Evolutionary conservation across 192 early-diverging fungal genomes (phyloP).

Genomic region (Jimgerdemannia flammicorona): DNA sequence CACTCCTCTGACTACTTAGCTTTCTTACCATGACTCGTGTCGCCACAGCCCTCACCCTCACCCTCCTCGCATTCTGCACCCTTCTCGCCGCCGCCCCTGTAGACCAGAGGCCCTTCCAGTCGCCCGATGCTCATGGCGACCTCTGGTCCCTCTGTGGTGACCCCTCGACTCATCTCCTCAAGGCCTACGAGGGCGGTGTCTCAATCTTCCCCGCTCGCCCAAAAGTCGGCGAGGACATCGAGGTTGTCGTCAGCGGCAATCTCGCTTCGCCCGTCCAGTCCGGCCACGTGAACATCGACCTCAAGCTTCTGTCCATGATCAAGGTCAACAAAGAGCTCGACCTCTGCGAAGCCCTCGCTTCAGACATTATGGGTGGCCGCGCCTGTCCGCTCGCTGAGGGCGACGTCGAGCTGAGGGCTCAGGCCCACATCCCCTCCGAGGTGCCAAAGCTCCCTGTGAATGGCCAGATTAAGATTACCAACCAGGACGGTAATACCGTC

Average conservation of each 20-base stretch:
- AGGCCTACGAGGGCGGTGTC: constrained; percentile 29
- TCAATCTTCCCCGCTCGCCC: constrained; percentile 22
- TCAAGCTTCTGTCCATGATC: constrained; percentile 28
- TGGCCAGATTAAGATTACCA: constrained; percentile 25
- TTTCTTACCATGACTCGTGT: no score
- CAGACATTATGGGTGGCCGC: constrained; percentile 26
- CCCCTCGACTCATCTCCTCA: constrained; percentile 23
- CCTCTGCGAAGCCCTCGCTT: constrained; percentile 19
- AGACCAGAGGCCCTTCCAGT: constrained; percentile 17
- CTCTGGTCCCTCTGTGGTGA: constrained; percentile 32
- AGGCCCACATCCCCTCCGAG: constrained; percentile 29
- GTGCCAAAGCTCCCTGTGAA: constrained; percentile 27
- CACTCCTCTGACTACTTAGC: no score
- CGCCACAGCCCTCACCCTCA: no score
- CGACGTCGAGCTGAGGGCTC: constrained; percentile 21
- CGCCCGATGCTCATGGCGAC: constrained; percentile 23
- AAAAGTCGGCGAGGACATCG: constrained; percentile 24
- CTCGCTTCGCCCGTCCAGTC: constrained; percentile 20
- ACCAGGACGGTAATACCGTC: constrained; percentile 27
- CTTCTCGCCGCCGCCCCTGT: not conserved
- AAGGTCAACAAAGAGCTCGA: constrained; percentile 32
- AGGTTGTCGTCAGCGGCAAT: constrained; percentile 24
- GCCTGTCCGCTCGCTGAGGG: constrained; percentile 20
- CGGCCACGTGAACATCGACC: constrained; percentile 23
- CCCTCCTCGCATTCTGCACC: not conserved